Base-by-base conservation (phyloP, 176 grass and related monocot genomes). In the Raddia guianensis region DNA sequence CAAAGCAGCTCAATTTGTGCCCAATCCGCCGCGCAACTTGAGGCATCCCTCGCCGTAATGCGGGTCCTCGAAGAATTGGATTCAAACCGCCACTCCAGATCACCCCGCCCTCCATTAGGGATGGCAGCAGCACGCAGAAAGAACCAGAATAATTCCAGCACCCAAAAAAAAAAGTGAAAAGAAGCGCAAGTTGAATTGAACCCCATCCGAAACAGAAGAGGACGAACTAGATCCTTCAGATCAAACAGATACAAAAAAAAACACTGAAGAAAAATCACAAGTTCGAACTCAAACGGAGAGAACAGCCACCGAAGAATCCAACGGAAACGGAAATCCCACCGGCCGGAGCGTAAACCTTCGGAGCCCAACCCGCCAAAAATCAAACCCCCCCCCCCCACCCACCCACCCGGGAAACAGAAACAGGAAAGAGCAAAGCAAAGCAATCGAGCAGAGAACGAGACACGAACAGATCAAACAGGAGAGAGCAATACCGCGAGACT, bases 11-110 rank as follows among this genome's bases (percentile, higher is more conserved):
- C 82, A 66, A 43, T 60, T 85, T 72, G 43, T 45, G 18, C 43
- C 50, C 44, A 56, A 79, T 67, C 67, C 59, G 72, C 34, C 15
- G 10, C 66, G 44, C 33, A 46, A 52, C 21, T 75, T 33, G 82
- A 45, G 43, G 32, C 70, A 56, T 49, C 9, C 74, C 74, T 8
- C 12, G 61, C 80, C 50, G 11, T 15, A 89, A 81, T 85, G 72
- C 72, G 64, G 78, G 33, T 52, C 8, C 2, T 8, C 14, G 33
- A 59, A 8, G 14, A 73, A 58, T 71, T 57, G 4, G 75, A 51
- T 60, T 45, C 32, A 12, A 79, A 79, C 21, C n/a, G 47, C 0
- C 8, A 54, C 19, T 86, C 9, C 5, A 72, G 59, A 82, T 80
- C 49, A 63, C 32, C 45, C 33, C 53, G 58, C 51, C 34, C 44